A percentile compares a stretch with the other conserved stretches of the same genome.
phyloP scores from a whole-genome alignment of 2,329 filamentous ascomycete species.

The Fusarium hostae region DNA sequence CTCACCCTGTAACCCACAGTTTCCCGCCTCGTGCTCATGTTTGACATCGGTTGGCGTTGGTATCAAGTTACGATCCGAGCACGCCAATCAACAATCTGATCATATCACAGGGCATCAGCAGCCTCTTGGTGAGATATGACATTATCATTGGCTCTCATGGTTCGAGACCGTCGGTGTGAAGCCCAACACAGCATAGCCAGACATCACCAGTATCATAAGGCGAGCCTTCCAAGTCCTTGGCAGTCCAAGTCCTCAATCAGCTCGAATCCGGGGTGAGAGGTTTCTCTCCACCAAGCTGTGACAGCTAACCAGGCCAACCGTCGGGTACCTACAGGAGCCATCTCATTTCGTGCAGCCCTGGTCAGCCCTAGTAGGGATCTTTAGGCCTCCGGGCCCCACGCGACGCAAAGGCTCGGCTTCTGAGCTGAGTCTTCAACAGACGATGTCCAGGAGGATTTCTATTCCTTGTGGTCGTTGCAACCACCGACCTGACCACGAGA shows the following conservation, averaged over 20 bases:
- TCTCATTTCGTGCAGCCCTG: conserved; percentile 35
- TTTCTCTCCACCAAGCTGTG: conserved; percentile 41
- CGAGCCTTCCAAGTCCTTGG: conserved; percentile 4
- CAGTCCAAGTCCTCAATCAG: conserved; percentile 23
- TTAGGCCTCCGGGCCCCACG: conserved; percentile 30
- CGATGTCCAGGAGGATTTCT: neutral
- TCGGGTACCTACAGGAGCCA: conserved; percentile 37
- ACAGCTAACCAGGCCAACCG: conserved; percentile 34
- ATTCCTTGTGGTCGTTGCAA: neutral
- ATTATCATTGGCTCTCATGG: conserved; percentile 18
- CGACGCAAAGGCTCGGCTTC: conserved; percentile 30
- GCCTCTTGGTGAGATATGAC: neutral
- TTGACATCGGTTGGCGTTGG: conserved; percentile 31
- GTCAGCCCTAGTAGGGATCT: conserved; percentile 39
- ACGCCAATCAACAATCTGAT: conserved; percentile 30
- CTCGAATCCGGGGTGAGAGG: conserved; percentile 40
- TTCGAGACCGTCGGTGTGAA: conserved; percentile 19
- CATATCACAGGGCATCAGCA: conserved; percentile 8
- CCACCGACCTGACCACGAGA: conserved; percentile 14
- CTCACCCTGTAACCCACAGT: conserved; percentile 14
- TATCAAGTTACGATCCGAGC: conserved; percentile 38
- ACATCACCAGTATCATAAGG: conserved; percentile 22
- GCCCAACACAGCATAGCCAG: conserved; percentile 21
- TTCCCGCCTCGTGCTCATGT: conserved; percentile 30
- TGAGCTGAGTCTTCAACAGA: conserved; percentile 15